A percentile compares a stretch with the other conserved stretches of the same genome.
Conservation (phyloP, 2,329 filamentous ascomycete species). For the Fusarium lyarnte region DNA sequence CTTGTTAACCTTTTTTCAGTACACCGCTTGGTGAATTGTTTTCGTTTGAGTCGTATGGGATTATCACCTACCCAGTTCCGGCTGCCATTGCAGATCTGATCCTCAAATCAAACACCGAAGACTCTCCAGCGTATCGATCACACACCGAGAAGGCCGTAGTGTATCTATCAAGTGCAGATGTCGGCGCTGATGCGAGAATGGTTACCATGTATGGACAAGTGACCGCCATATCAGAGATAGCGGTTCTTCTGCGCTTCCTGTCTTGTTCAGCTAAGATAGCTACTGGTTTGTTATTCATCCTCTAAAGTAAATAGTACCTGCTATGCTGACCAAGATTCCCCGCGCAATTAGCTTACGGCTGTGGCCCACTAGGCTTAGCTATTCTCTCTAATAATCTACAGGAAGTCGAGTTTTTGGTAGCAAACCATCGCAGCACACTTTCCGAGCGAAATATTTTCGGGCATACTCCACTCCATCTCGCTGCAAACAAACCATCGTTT, state of each 20-base stretch:
- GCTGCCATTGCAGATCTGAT: not conserved
- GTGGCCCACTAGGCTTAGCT: not conserved
- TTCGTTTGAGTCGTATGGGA: fast-evolving
- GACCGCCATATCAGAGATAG: fast-evolving
- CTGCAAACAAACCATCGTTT: not conserved
- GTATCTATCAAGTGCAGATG: not conserved
- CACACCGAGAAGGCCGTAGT: too few relatives aligned
- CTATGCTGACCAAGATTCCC: not conserved
- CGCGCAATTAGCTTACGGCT: fast-evolving
- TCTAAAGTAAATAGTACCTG: too few relatives aligned
- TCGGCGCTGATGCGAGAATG: too few relatives aligned
- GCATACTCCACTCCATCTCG: not conserved
- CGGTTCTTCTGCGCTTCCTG: not conserved
- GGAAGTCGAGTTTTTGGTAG: fast-evolving
- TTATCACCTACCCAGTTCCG: too few relatives aligned
- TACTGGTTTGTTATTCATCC: too few relatives aligned
- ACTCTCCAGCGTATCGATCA: not conserved
- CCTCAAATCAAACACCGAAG: not conserved
- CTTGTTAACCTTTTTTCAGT: not conserved
- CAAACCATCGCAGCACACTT: not conserved
- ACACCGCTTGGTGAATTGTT: fast-evolving
- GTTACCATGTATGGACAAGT: too few relatives aligned
- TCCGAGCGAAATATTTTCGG: not conserved
- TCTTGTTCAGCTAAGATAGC: not conserved
- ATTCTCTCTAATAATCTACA: not conserved